Evolutionary conservation across 345 rosid genomes (phyloP), one percentile per base, ranked within the genome.

Genomic region (Raphanus raphanistrum): DNA sequence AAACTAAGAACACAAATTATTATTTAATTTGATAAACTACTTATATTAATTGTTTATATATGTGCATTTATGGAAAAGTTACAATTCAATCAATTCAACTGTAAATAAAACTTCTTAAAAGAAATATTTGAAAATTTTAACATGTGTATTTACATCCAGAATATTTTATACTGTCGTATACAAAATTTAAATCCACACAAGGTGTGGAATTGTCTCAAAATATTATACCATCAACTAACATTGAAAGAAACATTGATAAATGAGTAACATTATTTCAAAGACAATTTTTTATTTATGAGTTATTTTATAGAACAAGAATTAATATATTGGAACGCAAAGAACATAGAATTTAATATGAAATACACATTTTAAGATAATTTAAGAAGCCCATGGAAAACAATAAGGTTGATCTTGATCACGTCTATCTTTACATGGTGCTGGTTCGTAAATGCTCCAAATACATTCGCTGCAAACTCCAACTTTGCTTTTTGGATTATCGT

Each of bases 381-480:
- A 36, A 25, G 25, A 26, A 10, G 6, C 28, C 76, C 76, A 72
- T 10, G 16, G 16, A 4, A 72, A 72, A 45, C 76, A 61, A 2
- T 16, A 9, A 27, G 76, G 41, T 27, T 59, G 68, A 60, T 60
- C 68, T 9, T 58, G 43, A 11, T 72, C 68, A n/a, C 68, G 76
- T 61, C 76, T 72, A 16, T 57, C 64, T 1, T 68, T 12, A 16
- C 68, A 72, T 25, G 59, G 41, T 41, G 25, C 60, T 15, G 38
- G 32, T 6, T 62, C 68, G 26, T 26, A 60, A 2, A 72, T 59
- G 4, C 10, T 6, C 76, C 68, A 72, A 27, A 72, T 72, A 29
- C 68, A 72, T 29, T 72, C 60, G 0, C 59, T 60, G 59, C 76
- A 72, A 62, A 72, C 68, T 62, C 67, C 67, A 15, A 16, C 57